These are phyloP conservation scores for Acanthamoeba healyi DNA, from an alignment of 208 protist genomes.

Conservation along the genomic window DNA sequence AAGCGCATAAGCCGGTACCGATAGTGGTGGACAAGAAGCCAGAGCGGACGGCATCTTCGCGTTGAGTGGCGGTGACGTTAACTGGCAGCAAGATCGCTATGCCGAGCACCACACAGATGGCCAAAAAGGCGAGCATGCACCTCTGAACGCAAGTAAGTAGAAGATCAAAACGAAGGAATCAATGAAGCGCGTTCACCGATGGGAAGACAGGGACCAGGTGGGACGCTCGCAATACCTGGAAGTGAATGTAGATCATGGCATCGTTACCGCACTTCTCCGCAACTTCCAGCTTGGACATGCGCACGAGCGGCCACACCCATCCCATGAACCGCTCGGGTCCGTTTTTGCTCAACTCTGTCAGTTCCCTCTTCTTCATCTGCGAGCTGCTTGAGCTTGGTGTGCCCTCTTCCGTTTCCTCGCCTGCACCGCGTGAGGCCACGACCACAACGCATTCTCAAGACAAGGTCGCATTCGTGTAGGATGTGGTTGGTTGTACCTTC, in stretches of 20 bases:
- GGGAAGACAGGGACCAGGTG: no score
- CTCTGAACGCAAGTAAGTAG: neutral
- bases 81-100: conserved; percentile 22
- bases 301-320: conserved; percentile 68
- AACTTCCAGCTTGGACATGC: conserved; percentile 35
- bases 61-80: conserved; percentile 26
- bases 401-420: neutral
- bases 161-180: neutral
- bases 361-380: neutral
- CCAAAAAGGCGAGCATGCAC: conserved; percentile 35
- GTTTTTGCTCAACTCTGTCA: conserved; percentile 50
- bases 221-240: conserved; percentile 49
- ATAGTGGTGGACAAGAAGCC: conserved; percentile 42
- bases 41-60: neutral
- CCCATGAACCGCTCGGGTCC: conserved; percentile 62
- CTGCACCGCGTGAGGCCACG: neutral
- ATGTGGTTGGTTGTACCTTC: neutral
- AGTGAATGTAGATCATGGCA: conserved; percentile 73
- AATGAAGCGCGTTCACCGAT: no score
- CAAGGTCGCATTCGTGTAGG: neutral
- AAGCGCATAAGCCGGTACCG: neutral
- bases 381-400: neutral
- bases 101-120: conserved; percentile 7
- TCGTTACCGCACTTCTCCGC: conserved; percentile 68
- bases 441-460: neutral